Evolutionary conservation across 2,329 filamentous ascomycete genomes (phyloP), one percentile per base, ranked within the genome.

Genomic region (Gaeumannomyces sp.): DNA sequence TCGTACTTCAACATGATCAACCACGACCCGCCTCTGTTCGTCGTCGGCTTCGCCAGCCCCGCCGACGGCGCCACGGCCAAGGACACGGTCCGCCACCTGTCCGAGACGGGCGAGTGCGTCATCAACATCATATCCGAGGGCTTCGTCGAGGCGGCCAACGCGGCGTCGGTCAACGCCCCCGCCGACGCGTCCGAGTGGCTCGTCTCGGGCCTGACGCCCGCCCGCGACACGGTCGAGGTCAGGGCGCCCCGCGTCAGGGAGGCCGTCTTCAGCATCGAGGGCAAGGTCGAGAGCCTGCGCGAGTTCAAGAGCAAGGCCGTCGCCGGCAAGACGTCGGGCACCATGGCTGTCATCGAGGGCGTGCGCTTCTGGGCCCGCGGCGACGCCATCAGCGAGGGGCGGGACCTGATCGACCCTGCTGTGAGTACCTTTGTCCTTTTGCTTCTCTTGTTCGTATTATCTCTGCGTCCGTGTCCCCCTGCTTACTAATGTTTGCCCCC

Each of bases 41-140:
- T 86, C 11, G 78, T 88, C 33, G 83, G 85, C 59, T 80, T 85
- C 72, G 71, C 80, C 6, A 74, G 76, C 22, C 67, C 76, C 4
- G 69, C 81, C 8, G 31, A 56, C n/a, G 62, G 62, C 33, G 76
- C 74, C 6, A 69, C 57, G 4, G 86, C 89, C 27, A 97, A 97
- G 76, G 93, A 97, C 75, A 88, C 89, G 53, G 79, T 96, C 64
- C 82, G 81, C 70, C 96, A 96, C 74, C 78, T 97, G 65, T 72
- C 83, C 11, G 89, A 89, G 53, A 87, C 84, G 0, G 79, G 83
- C 60, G 92, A 97, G 78, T 94, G 91, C 16, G 86, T 88, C 65
- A 88, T 97, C 78, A 97, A 95, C 78, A 91, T 97, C 72, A 91
- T 97, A 72, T 87, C 85, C 11, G 93, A 97, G 78, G 85, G 88